Base-by-base conservation (phyloP, 768 basidiomycete species). In the Russula vinacea region DNA sequence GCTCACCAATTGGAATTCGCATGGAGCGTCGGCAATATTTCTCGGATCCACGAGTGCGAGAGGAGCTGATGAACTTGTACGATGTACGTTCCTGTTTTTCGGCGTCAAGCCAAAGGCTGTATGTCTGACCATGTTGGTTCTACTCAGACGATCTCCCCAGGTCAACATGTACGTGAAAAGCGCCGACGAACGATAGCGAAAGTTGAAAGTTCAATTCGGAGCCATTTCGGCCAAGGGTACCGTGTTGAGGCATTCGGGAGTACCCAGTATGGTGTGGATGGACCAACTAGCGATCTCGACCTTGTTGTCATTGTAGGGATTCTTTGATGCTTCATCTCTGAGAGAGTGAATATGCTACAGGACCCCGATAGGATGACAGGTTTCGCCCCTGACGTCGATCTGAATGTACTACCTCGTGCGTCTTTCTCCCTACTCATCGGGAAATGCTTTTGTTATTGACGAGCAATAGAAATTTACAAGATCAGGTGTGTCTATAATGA, bases 171-270 rank as follows among this genome's bases (percentile, higher is more conserved):
- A n/a, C 64, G 42, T 33, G 59, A 58, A 22, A 39, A 16, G 49
- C 64, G 66, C 58, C 61, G 13, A 26, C 61, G 37, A 45, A 67
- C 68, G 11, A 17, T 63, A 19, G n/a, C 35, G n/a, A 59, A 56
- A 42, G 56, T 68, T 37, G 14, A 47, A 2, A n/a, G 24, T n/a
- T 37, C 62, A 16, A 67, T 68, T 47, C 56, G 22, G 24, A 45
- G 2, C 6, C 52, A 56, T 37, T 82, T 72, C 65, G 79, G 78
- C 6, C 1, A 6, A 7, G 26, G 62, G 40, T 82, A 77, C 69
- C 53, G 39, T 4, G 74, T 83, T 4, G 67, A 72, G 32, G 59
- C 74, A 1, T 85, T 84, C 69, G 84, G 84, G 37, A 84, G 84
- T 63, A 77, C 78, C 19, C 72, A 74, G 67, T 83, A 84, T 69